Evolutionary conservation across 805 yeast genomes (phyloP), one percentile per base, ranked within the genome.

Genomic region (Wickerhamomyces mucosus): DNA sequence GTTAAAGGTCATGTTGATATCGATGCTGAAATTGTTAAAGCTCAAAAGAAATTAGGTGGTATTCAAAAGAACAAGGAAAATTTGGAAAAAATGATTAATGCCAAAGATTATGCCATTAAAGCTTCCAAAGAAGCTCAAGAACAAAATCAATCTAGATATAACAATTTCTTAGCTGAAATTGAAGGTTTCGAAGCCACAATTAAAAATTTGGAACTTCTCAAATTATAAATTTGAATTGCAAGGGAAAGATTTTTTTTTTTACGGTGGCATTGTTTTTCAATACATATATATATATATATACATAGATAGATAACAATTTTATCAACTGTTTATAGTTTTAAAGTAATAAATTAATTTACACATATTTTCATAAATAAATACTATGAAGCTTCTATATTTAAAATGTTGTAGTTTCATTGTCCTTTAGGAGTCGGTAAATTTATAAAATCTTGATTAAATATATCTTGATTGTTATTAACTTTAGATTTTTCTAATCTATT

Each of bases 1-100:
- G 96, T 89, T 36, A 88, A 85, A 68, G 98, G 97, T 33, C 88
- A 81, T 54, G 77, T 92, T 45, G 96, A 89, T 57, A 72, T 88
- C 45, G 96, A 86, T 49, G 80, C 80, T 34, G 97, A 92, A 63
- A 82, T 92, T 48, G 53, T 65, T 45, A 92, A 89, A 69, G 92
- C 86, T 23, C 58, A 65, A 49, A 75, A 74, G 69, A 89, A 82
- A 65, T 67, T 88, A 48, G 69, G 58, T 38, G 80, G 78, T 57
- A 72, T 78, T 27, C 57, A 62, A 44, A 77, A 72, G 46, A 61
- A 72, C 40, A 69, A 72, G 50, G 68, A 66, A 40, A 69, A 72
- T 50, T 67, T 83, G 39, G 74, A 76, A 43, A 89, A 85, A 61
- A 69, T 78, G 29, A 73, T 84, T 44, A 53, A 56, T 37, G 72